Percentiles rank a stretch among this genome's conserved stretches.
phyloP scores from a whole-genome alignment of 148 eudicot species.

The Nepenthes gracilis region DNA sequence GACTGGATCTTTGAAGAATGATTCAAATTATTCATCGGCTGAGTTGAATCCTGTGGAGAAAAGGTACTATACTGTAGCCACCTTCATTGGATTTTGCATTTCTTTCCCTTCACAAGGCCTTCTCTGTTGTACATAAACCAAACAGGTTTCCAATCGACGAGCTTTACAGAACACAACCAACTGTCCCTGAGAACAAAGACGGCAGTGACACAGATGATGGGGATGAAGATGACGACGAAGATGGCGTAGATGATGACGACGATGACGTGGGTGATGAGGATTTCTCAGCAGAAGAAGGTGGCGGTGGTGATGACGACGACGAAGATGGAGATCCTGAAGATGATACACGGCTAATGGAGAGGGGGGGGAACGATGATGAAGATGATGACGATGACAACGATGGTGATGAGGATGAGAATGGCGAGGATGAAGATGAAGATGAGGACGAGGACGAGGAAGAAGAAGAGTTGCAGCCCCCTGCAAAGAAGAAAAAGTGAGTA shows the following conservation, averaged over 20 bases:
- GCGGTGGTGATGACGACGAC: slow-evolving; percentile 24
- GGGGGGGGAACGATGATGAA: slow-evolving; percentile 26
- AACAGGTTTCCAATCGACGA: slow-evolving; percentile 38
- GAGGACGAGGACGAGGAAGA: slow-evolving; percentile 39
- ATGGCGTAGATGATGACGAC: slow-evolving; percentile 26
- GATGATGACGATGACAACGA: slow-evolving; percentile 31
- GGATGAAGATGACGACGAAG: slow-evolving; percentile 27
- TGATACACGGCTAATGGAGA: slow-evolving; percentile 22
- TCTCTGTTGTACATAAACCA: neutral
- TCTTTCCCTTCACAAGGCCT: neutral
- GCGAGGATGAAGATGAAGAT: slow-evolving; percentile 19
- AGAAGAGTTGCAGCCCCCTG: slow-evolving; percentile 35
- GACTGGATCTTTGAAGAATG: slow-evolving; percentile 47
- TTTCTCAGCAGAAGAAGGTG: slow-evolving; percentile 38
- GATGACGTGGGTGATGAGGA: slow-evolving; percentile 40
- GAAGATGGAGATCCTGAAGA: slow-evolving; percentile 25
- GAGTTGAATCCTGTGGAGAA: slow-evolving; percentile 18
- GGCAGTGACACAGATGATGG: slow-evolving; percentile 47
- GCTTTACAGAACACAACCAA: slow-evolving; percentile 18
- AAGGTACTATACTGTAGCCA: slow-evolving; percentile 2
- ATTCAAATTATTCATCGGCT: slow-evolving; percentile 11
- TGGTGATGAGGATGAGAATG: slow-evolving; percentile 20
- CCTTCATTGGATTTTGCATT: neutral
- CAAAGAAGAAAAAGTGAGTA: slow-evolving; percentile 39
- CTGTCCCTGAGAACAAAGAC: slow-evolving; percentile 42